Evolutionary conservation across 2,329 filamentous ascomycete species (phyloP).

Genomic region (Lecanosticta acicola): DNA sequence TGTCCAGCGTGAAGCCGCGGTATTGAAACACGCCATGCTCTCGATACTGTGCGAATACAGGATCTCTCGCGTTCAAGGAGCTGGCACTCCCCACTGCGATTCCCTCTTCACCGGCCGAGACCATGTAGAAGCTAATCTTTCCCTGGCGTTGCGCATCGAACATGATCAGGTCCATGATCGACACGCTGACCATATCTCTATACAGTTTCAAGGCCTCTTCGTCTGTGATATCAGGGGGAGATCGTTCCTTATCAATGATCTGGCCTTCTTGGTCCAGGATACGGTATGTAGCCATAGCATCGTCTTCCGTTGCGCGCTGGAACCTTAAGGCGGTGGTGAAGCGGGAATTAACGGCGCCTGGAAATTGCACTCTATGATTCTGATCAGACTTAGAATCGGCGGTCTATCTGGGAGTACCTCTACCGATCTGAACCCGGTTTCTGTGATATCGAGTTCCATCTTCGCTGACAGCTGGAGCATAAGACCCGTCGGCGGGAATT

Average conservation of each 20-base stretch:
- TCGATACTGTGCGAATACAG: slow-evolving; percentile 90
- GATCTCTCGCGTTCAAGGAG: slow-evolving; percentile 74
- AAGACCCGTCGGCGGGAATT: slow-evolving; percentile 5
- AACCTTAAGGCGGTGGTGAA: slow-evolving; percentile 80
- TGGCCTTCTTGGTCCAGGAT: slow-evolving; percentile 83
- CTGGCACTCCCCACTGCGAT: slow-evolving; percentile 85
- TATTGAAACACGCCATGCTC: slow-evolving; percentile 89
- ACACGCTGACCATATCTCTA: slow-evolving; percentile 60
- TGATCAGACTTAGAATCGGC: too few species aligned
- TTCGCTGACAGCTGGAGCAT: slow-evolving; percentile 25
- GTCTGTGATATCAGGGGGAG: slow-evolving; percentile 58
- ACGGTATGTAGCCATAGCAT: slow-evolving; percentile 83
- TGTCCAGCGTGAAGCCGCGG: slow-evolving; percentile 74
- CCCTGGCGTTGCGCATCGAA: slow-evolving; percentile 95
- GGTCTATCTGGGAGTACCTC: slow-evolving; percentile 17
- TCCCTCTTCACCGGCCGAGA: slow-evolving; percentile 86
- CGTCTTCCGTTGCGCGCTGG: slow-evolving; percentile 63
- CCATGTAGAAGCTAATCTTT: slow-evolving; percentile 96
- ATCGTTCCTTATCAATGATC: slow-evolving; percentile 68
- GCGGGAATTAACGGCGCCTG: slow-evolving; percentile 89
- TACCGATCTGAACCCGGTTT: slow-evolving; percentile 56
- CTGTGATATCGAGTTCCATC: slow-evolving; percentile 55
- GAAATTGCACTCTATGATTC: slow-evolving; percentile 59
- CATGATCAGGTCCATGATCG: slow-evolving; percentile 96
- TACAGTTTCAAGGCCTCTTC: slow-evolving; percentile 58